Evolutionary conservation across 148 eudicot genomes (phyloP), one percentile per base, ranked within the genome.

Genomic region (Vaccinium vitisidaea): DNA sequence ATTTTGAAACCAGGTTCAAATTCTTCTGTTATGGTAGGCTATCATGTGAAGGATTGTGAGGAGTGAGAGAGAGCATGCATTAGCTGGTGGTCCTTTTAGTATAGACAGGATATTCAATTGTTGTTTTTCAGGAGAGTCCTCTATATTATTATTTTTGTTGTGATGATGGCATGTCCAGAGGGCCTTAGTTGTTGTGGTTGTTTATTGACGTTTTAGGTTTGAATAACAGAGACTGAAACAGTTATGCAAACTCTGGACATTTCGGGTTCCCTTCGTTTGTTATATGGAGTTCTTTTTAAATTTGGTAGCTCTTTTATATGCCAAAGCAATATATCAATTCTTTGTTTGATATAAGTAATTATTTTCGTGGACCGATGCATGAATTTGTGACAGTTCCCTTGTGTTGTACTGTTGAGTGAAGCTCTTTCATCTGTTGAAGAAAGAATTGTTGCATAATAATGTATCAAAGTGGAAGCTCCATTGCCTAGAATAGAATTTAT

Each of bases 401-500:
- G 52, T 82, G 12, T 46, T 76, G 67, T 53, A 84, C 27, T 82
- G 81, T 76, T 53, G 84, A 84, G 88, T 36, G 89, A 79, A 58
- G 81, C 82, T 32, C 81, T 81, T 74, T 43, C 81, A 70, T 84
- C 65, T 70, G 52, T 77, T 19, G 30, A 69, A 80, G 59, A 56
- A 84, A 58, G 27, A 46, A 43, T 39, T 54, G 50, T 55, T 80
- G 79, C 56, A 55, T 82, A 52, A 56, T 54, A 82, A 32, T 87
- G 69, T 80, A 9, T 73, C 79, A 67, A 81, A 84, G 81, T 79
- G 86, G 79, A 88, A 50, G 91, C 77, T 82, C 59, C 81, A 32
- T 84, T 86, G 43, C 84, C 48, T 86, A 65, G 89, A 86, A 86
- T 83, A 81, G 83, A 58, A 76, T 84, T 84, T 32, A 61, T 80